phyloP scores from a whole-genome alignment of 1,139 yeast species.

The Hanseniaspora sp. region DNA sequence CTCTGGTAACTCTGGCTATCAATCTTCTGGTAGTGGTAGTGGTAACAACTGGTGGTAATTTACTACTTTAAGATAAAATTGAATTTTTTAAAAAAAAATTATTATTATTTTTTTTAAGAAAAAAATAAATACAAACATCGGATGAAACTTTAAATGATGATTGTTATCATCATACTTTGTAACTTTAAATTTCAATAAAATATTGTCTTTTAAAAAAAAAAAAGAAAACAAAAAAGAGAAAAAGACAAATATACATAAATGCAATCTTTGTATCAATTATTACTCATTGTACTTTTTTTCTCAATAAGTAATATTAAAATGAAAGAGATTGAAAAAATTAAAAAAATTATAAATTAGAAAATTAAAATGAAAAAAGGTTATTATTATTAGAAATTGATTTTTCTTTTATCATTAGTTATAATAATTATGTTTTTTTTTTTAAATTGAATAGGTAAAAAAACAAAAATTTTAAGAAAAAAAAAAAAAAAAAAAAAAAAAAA shows the following conservation, averaged over 20 bases:
- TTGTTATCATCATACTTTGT: background rate
- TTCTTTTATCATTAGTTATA: too few relatives aligned
- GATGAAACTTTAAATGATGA: background rate
- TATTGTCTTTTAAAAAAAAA: background rate
- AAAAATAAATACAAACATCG: background rate
- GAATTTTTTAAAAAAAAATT: background rate
- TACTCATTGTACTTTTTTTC: too few relatives aligned
- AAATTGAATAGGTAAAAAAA: background rate
- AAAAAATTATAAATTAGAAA: too few relatives aligned
- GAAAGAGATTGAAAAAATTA: background rate
- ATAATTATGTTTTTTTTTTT: too few relatives aligned
- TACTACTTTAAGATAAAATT: background rate
- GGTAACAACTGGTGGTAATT: slow-evolving; percentile 12
- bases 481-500: background rate
- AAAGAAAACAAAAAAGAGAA: background rate
- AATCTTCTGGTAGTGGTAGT: background rate
- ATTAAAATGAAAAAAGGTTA: background rate
- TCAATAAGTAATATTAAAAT: background rate
- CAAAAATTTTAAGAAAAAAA: background rate
- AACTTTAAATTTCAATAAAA: background rate
- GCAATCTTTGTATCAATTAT: too few relatives aligned
- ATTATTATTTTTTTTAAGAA: background rate
- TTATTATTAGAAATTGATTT: background rate
- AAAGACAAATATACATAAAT: background rate
- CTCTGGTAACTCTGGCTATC: background rate